Conservation (phyloP, 345 rosid genomes). For the Aquilaria sinensis region DNA sequence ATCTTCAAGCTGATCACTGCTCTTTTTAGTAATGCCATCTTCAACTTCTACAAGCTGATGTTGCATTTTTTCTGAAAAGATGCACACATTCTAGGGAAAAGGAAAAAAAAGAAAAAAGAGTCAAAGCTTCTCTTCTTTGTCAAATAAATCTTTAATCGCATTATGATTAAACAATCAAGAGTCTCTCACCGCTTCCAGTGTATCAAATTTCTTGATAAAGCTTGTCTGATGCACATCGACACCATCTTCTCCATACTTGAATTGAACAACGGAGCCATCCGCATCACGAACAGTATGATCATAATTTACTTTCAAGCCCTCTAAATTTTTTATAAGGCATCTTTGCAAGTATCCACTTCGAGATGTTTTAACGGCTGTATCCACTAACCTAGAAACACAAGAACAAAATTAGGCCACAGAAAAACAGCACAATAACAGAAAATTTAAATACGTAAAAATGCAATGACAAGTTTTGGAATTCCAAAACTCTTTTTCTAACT, state of each 20-base stretch:
- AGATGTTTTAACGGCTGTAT: constrained; percentile 98
- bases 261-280: constrained; percentile 92
- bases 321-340: constrained; percentile 94
- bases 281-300: constrained; percentile 96
- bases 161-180: constrained; percentile 10
- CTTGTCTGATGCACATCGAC: constrained; percentile 89
- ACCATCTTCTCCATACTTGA: constrained; percentile 95
- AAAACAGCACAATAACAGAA: neutral
- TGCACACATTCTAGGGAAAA: constrained; percentile 66
- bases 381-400: constrained; percentile 66
- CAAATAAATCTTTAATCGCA: constrained; percentile 9
- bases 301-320: constrained; percentile 78
- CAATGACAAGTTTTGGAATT: constrained; percentile 2
- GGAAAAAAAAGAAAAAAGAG: constrained; percentile 2
- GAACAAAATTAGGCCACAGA: constrained; percentile 12
- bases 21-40: constrained; percentile 22
- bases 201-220: constrained; percentile 70
- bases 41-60: constrained; percentile 35
- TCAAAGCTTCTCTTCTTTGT: neutral
- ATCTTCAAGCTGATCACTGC: no score
- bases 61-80: constrained; percentile 39
- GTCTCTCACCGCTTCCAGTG: constrained; percentile 53
- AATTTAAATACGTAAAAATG: neutral
- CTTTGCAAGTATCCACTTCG: constrained; percentile 99
- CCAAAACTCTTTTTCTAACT: neutral